A percentile compares a stretch with the other conserved stretches of the same genome.
Evolutionary conservation across 441 rosid genomes (phyloP).

Genomic region (Euphorbia celastroides): DNA sequence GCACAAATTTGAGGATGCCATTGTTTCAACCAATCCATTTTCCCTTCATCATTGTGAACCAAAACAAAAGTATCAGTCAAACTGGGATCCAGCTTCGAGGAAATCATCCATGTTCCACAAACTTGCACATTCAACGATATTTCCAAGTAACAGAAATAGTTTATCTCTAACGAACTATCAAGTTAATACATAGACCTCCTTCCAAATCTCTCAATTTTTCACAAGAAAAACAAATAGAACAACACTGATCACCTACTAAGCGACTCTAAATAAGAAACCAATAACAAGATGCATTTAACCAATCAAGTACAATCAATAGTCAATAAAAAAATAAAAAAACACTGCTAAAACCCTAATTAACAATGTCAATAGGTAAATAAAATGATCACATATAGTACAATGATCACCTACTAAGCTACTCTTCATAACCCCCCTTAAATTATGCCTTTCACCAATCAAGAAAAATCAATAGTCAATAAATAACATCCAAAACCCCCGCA

Average conservation of each 20-base stretch:
- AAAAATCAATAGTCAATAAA: background rate
- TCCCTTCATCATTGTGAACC: conserved; percentile 46
- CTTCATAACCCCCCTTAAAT: too few species aligned
- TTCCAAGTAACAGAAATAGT: background rate
- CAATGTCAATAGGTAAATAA: too few species aligned
- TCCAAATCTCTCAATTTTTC: background rate
- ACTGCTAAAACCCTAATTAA: conserved; percentile 17
- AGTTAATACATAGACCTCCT: background rate
- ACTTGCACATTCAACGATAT: background rate
- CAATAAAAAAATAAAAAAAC: background rate
- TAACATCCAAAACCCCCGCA: background rate
- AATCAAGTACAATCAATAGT: background rate
- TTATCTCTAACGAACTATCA: background rate
- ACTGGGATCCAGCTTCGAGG: conserved; percentile 8
- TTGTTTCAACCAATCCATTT: conserved; percentile 41
- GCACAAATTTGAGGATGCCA: conserved; percentile 41
- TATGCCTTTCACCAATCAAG: background rate
- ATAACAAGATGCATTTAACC: background rate
- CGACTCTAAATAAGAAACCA: conserved; percentile 2
- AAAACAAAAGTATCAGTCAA: conserved; percentile 7
- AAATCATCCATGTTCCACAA: background rate
- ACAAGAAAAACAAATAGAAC: background rate
- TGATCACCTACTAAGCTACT: too few species aligned
- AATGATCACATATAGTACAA: too few species aligned
- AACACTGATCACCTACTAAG: background rate